These are phyloP conservation scores for Haplosporangium gracile DNA, from an alignment of 192 early-diverging fungal species.

Conservation along the genomic window DNA sequence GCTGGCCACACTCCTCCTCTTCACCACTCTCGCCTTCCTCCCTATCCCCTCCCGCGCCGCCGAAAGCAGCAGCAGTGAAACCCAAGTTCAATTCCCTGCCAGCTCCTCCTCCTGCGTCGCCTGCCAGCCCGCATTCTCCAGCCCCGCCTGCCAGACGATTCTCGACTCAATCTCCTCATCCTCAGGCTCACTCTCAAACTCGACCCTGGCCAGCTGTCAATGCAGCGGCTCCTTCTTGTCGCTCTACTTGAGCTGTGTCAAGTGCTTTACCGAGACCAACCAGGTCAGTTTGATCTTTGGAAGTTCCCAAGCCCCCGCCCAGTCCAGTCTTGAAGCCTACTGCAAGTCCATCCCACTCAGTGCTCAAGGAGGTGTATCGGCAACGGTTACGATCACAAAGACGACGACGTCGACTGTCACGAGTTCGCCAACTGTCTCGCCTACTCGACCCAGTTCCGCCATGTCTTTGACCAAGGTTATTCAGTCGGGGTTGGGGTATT, in stretches of 20 bases:
- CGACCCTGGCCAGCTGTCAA: constrained; percentile 44
- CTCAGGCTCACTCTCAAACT: constrained; percentile 20
- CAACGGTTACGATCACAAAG: constrained; percentile 4
- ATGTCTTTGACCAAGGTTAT: neutral
- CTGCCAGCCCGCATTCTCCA: constrained; percentile 41
- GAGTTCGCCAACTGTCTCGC: neutral
- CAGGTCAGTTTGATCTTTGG: constrained; percentile 41
- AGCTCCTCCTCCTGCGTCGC: constrained; percentile 14
- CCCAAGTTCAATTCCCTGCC: constrained; percentile 29
- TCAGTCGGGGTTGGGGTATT: neutral
- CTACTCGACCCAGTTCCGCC: constrained; percentile 21
- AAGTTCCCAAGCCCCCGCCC: constrained; percentile 5
- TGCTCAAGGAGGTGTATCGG: neutral
- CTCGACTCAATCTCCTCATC: constrained; percentile 28
- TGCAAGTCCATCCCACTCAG: neutral
- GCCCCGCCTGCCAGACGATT: constrained; percentile 28
- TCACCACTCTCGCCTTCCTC: neutral
- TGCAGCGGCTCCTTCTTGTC: constrained; percentile 35
- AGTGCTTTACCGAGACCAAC: constrained; percentile 47
- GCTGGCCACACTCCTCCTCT: neutral
- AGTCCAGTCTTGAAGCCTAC: constrained; percentile 26
- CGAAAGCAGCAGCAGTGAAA: neutral
- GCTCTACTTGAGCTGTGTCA: constrained; percentile 26
- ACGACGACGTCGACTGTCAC: constrained; percentile 6
- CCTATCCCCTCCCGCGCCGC: constrained; percentile 29